Base-by-base conservation (phyloP, 768 basidiomycete species). In the Pisolithus sp. region DNA sequence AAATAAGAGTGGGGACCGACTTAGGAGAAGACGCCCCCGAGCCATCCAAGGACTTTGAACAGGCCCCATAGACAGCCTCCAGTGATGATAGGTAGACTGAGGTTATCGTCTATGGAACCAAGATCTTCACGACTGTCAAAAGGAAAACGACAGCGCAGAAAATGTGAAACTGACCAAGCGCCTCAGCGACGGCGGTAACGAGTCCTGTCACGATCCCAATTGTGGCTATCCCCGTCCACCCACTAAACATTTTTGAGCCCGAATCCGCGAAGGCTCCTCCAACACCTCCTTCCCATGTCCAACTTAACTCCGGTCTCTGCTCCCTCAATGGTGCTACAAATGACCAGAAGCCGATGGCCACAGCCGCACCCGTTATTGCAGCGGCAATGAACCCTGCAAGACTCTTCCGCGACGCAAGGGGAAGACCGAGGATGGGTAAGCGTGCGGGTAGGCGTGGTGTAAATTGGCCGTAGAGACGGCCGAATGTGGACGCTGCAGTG, bases 401-500 rank as follows among this genome's bases (percentile, higher is more conserved):
- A 4, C 86, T 89, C 68, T 95, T 95, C 51, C 89, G 79, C 0
- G 85, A 81, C 0, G 90, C 89, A 46, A 94, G 76, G 0, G 83
- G 88, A 39, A 93, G 71, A 2, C 73, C 70, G 58, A 76, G 65
- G 71, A 47, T 36, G 18, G 30, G 46, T 72, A 62, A 52, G 68
- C 63, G 71, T 43, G 71, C 64, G 2, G 85, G 85, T 4, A 87
- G 78, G 5, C 71, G 76, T 0, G 81, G 78, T 0, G 91, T 90
- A 43, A 71, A 69, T n/a, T 73, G 71, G 38, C 91, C 90, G 65
- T 80, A 91, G 31, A 91, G 72, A n/a, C 93, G 82, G 41, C 93
- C 93, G 57, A 95, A 73, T 12, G 90, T 94, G 9, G 93, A 95
- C 5, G 93, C 93, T 17, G 92, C 83, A 1, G 93, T 95, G 67